phyloP scores from a whole-genome alignment of 345 rosid genomes.

The Moringa oleifera region DNA sequence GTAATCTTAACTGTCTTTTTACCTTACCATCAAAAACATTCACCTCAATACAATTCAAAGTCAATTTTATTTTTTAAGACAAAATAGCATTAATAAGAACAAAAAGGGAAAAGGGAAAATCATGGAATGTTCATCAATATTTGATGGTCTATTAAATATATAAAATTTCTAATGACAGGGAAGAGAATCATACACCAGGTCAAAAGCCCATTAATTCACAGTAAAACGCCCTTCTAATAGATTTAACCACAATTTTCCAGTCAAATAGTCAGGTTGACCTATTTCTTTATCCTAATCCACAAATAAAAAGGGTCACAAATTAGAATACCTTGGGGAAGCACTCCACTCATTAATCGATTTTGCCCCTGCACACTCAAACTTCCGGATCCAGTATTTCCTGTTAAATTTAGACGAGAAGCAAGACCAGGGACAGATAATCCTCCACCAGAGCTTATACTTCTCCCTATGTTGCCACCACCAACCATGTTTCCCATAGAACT shows the following conservation, averaged over 20 bases:
- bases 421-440: constrained; percentile 87
- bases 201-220: too few relatives aligned
- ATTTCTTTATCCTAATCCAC: background rate
- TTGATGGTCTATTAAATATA: too few relatives aligned
- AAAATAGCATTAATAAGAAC: too few relatives aligned
- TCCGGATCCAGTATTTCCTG: constrained; percentile 81
- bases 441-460: constrained; percentile 79
- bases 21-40: too few relatives aligned
- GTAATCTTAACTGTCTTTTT: too few relatives aligned
- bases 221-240: background rate
- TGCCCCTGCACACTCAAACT: constrained; percentile 76
- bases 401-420: constrained; percentile 71
- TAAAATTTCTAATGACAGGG: too few relatives aligned
- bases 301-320: constrained; percentile 3
- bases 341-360: constrained; percentile 77
- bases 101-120: too few relatives aligned
- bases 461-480: constrained; percentile 83
- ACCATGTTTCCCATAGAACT: constrained; percentile 93
- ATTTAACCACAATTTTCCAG: background rate
- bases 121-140: too few relatives aligned
- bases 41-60: too few relatives aligned
- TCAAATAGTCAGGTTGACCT: too few relatives aligned
- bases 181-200: too few relatives aligned
- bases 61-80: too few relatives aligned
- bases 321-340: constrained; percentile 82